phyloP scores from a whole-genome alignment of 2,329 filamentous ascomycete genomes.

The Teratosphaeriaceae sp. region DNA sequence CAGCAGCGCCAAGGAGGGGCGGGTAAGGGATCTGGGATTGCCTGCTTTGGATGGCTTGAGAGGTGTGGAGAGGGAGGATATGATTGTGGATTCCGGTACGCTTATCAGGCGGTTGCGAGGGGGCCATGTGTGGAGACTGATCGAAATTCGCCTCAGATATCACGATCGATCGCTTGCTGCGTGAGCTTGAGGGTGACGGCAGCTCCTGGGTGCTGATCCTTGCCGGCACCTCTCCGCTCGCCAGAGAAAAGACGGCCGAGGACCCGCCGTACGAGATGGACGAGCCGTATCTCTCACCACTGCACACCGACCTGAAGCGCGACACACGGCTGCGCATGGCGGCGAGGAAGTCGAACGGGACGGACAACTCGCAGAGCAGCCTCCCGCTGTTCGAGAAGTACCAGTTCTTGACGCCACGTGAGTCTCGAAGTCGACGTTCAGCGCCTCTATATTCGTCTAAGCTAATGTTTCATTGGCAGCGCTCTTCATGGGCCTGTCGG shows the following conservation, averaged over 20 bases:
- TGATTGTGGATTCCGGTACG: background rate
- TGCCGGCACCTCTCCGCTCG: slow-evolving; percentile 45
- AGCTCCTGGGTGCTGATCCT: slow-evolving; percentile 5
- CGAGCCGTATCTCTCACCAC: slow-evolving; percentile 53
- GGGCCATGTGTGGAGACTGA: slow-evolving; percentile 30
- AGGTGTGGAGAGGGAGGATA: slow-evolving; percentile 37
- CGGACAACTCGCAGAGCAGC: slow-evolving; percentile 26
- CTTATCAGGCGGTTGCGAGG: slow-evolving; percentile 30
- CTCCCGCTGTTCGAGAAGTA: slow-evolving; percentile 80
- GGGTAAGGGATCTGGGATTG: background rate
- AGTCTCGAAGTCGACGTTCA: slow-evolving; percentile 23
- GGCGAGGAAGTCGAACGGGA: slow-evolving; percentile 8
- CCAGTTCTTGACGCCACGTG: slow-evolving; percentile 86
- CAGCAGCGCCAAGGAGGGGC: background rate
- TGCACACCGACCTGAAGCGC: slow-evolving; percentile 72
- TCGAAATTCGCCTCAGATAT: slow-evolving; percentile 29
- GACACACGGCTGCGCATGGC: too few species aligned
- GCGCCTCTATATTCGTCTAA: background rate
- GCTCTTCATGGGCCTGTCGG: slow-evolving; percentile 80
- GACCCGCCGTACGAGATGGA: slow-evolving; percentile 55
- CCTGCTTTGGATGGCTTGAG: too few species aligned
- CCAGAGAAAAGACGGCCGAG: slow-evolving; percentile 55
- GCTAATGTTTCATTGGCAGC: slow-evolving; percentile 44
- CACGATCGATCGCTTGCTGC: background rate
- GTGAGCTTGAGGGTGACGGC: background rate